phyloP scores from a whole-genome alignment of 805 yeast species.

The Pichia membranifaciens region DNA sequence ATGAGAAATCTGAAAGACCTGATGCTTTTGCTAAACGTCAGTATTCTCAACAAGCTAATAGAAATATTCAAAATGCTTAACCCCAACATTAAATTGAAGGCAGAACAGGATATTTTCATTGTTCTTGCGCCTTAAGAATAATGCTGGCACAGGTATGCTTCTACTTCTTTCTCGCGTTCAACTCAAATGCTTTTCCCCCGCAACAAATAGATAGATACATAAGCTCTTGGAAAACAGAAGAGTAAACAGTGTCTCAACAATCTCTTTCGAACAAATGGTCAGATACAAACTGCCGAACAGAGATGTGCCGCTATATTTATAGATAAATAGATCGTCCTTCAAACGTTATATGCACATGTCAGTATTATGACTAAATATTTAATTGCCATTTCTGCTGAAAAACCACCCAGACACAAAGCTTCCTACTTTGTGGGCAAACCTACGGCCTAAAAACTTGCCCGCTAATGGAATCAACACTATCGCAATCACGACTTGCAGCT shows the following conservation, averaged over 20 bases:
- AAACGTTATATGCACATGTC: neutral
- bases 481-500: constrained; percentile 50
- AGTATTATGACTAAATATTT: constrained; percentile 6
- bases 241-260: no score
- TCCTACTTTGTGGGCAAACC: constrained; percentile 41
- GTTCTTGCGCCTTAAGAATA: neutral
- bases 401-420: constrained; percentile 23
- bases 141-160: no score
- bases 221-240: no score
- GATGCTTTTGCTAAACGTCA: constrained; percentile 24
- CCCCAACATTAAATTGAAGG: constrained; percentile 15
- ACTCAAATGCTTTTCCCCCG: neutral
- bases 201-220: no score
- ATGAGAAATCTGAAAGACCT: constrained; percentile 15
- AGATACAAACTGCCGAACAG: no score
- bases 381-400: neutral
- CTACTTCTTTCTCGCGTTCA: neutral
- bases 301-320: neutral
- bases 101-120: constrained; percentile 4
- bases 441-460: constrained; percentile 63
- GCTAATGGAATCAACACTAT: constrained; percentile 59
- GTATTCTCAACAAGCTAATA: constrained; percentile 27
- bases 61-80: constrained; percentile 24
- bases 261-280: no score
- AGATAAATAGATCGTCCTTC: neutral